Conservation (phyloP, 768 basidiomycete species). For the Xanthoconium stramineum region DNA sequence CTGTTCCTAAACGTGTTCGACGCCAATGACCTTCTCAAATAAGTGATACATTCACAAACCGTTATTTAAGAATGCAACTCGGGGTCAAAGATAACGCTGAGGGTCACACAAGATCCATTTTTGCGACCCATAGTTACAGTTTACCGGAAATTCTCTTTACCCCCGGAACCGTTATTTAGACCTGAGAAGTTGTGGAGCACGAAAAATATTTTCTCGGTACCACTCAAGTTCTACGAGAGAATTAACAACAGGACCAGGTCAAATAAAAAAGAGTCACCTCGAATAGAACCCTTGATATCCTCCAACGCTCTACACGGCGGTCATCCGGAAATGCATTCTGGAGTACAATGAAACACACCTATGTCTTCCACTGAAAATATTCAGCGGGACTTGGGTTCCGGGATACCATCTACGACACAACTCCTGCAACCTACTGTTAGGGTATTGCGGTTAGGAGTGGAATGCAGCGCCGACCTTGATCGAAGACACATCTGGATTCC, state of each 20-base stretch:
- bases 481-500: slow-evolving; percentile 68
- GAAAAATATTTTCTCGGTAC: slow-evolving; percentile 76
- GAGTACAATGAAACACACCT: slow-evolving; percentile 41
- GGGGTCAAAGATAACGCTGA: no score
- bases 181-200: slow-evolving; percentile 22
- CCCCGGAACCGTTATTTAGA: no score
- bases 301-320: slow-evolving; percentile 61
- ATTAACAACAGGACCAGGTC: slow-evolving; percentile 1
- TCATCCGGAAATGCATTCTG: background rate
- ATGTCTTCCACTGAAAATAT: slow-evolving; percentile 45
- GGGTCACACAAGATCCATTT: no score
- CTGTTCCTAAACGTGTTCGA: no score
- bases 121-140: no score
- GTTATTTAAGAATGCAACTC: no score
- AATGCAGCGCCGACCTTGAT: slow-evolving; percentile 53
- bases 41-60: no score
- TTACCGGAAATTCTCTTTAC: no score
- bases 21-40: no score
- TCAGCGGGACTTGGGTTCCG: slow-evolving; percentile 17
- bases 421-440: slow-evolving; percentile 46
- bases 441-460: background rate
- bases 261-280: slow-evolving; percentile 41
- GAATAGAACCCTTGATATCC: slow-evolving; percentile 76
- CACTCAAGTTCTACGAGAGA: slow-evolving; percentile 63
- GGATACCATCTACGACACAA: slow-evolving; percentile 73